Conservation (phyloP, 176 grass and related monocot species). For the Tuctoria greenei region DNA sequence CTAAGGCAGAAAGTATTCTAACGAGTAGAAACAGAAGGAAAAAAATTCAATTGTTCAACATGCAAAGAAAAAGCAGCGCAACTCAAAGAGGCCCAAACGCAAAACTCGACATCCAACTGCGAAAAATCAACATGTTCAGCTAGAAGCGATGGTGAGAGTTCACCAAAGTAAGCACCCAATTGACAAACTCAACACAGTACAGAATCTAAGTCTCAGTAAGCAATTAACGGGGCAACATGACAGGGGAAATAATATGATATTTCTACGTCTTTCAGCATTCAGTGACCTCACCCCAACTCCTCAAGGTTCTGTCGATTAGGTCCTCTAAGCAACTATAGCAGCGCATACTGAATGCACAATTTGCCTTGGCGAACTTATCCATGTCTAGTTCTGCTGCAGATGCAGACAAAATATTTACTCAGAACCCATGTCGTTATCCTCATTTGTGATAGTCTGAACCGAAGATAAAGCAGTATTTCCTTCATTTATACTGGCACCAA, state of each 20-base stretch:
- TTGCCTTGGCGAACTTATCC: neutral
- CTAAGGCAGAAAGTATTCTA: too few relatives aligned
- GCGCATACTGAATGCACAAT: neutral
- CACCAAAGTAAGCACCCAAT: neutral
- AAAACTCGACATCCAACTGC: too few relatives aligned
- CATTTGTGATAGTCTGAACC: slow-evolving; percentile 1
- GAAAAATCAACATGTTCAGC: neutral
- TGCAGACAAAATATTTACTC: slow-evolving; percentile 17
- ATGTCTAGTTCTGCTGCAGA: neutral
- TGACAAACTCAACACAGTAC: neutral
- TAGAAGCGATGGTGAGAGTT: neutral
- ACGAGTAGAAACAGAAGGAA: too few relatives aligned
- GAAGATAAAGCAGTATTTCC: slow-evolving; percentile 2
- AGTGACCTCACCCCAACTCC: neutral
- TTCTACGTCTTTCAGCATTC: neutral
- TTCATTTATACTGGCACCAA: slow-evolving; percentile 3
- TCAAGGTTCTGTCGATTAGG: neutral
- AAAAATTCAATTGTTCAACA: too few relatives aligned
- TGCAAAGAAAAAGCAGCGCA: too few relatives aligned
- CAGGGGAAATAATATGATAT: too few relatives aligned
- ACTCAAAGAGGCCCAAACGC: too few relatives aligned
- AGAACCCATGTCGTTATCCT: neutral
- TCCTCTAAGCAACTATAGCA: neutral
- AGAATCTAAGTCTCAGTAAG: neutral
- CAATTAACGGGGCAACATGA: neutral